Conservation (phyloP, 2,329 filamentous ascomycete species). For the Clonostachys chloroleuca region DNA sequence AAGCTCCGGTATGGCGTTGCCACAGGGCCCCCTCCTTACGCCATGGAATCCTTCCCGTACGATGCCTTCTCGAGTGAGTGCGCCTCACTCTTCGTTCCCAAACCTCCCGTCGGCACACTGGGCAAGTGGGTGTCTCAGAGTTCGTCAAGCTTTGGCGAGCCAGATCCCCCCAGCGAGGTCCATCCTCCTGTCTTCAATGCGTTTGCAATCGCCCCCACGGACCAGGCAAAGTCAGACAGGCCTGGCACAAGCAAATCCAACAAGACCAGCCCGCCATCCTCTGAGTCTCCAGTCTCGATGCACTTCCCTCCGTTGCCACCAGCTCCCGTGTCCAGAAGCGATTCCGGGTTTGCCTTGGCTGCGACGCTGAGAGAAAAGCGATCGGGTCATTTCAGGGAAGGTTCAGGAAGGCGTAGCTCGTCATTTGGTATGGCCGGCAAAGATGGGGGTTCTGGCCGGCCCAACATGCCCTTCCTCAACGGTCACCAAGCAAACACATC, state of each 20-base stretch:
- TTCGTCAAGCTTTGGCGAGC: slow-evolving; percentile 79
- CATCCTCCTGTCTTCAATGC: slow-evolving; percentile 82
- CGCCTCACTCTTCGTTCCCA: slow-evolving; percentile 70
- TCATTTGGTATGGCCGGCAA: slow-evolving; percentile 80
- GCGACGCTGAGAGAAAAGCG: slow-evolving; percentile 88
- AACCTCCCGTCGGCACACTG: slow-evolving; percentile 65
- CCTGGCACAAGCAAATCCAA: slow-evolving; percentile 70
- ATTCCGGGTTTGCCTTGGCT: slow-evolving; percentile 85
- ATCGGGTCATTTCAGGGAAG: slow-evolving; percentile 83
- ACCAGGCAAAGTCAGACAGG: slow-evolving; percentile 63
- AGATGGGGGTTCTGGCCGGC: slow-evolving; percentile 44
- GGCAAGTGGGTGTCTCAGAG: slow-evolving; percentile 86
- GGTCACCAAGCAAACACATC: slow-evolving; percentile 57
- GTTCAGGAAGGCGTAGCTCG: slow-evolving; percentile 80
- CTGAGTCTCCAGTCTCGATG: slow-evolving; percentile 71
- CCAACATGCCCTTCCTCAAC: slow-evolving; percentile 70
- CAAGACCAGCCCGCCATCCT: slow-evolving; percentile 57
- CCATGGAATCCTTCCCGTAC: slow-evolving; percentile 86
- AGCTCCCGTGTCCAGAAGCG: slow-evolving; percentile 80
- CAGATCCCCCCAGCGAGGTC: slow-evolving; percentile 43
- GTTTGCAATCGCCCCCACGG: slow-evolving; percentile 73
- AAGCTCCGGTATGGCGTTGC: slow-evolving; percentile 82
- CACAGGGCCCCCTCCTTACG: slow-evolving; percentile 87
- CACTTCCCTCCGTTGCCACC: slow-evolving; percentile 72
- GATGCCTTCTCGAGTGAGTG: slow-evolving; percentile 89